Evolutionary conservation across 345 rosid species (phyloP), one percentile per base, ranked within the genome.

Genomic region (Populus euphratica): DNA sequence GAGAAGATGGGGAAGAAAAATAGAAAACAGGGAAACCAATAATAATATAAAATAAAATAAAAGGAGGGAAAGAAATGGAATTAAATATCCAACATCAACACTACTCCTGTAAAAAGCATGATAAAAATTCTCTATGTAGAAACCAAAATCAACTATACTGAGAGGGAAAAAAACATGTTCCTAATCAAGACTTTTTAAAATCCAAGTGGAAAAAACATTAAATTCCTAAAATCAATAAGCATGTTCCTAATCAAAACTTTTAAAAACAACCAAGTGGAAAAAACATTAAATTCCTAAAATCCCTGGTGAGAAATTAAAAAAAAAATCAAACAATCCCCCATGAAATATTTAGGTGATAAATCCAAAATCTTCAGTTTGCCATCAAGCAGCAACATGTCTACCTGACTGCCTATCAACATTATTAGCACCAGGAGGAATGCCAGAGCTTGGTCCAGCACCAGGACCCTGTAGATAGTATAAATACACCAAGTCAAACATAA

Each of bases 391-490:
- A 64, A 68, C 33, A 74, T 35, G 41, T 52, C 70, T 78, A 93
- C 98, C 97, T 81, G 88, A 61, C 80, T 84, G 91, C 77, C 90
- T 87, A 82, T 87, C 98, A 72, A 82, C 64, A n/a, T 59, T 83
- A 83, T 82, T 85, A 65, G 86, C 89, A 78, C 81, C 85, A 50
- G 88, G 66, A 67, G 92, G 91, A 74, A 89, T 70, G 61, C 90
- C 93, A 35, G 90, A 87, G 81, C 94, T 94, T 72, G 93, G 96
- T 81, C 97, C 97, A 77, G 88, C 90, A 70, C 88, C 93, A 81
- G 87, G 74, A 61, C 88, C 97, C 98, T 96, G 81, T 56, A 73
- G 47, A 81, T 36, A 43, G 10, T 35, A 71, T 73, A 61, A 2
- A 59, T 23, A 4, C 64, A 59, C 29, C 29, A 23, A 59, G 64